Evolutionary conservation across 352 stramenopile genomes (phyloP), one percentile per base, ranked within the genome.

Genomic region (Phytophthora podocarpi): DNA sequence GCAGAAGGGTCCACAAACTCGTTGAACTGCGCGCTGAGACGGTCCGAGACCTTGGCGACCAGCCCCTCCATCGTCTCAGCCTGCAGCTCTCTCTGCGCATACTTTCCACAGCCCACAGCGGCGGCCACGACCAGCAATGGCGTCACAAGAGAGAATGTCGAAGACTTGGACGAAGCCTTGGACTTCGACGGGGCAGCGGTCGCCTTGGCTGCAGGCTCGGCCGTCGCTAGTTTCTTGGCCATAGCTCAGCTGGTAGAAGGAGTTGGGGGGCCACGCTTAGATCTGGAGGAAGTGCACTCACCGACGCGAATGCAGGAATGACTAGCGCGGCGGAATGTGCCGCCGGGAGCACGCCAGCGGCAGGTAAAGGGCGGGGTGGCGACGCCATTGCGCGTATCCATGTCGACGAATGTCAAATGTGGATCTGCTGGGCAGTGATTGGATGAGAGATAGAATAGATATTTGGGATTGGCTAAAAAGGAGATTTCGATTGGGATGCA

Each of bases 381-480:
- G 60, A 40, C 46, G 47, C 35, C 61, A 70, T 35, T 45, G 61
- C 61, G 59, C 59, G 61, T 70, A 35, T 70, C 61, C 54, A 65
- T 70, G 61, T 59, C 26, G 59, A 63, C 43, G 43, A 63, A 46
- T 58, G 59, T 52, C 52, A 39, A 67, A 67, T 56, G 26, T 11
- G 23, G 31, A 62, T 67, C 49, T 67, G 41, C 59, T 34, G 5
- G 4, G 36, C 8, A 6, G 8, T 30, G 57, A 65, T 65, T 65
- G 57, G 57, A 3, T 13, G 2, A 18, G 15, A 41, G 12, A 1
- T 11, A 7, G 4, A 40, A 55, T 55, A 28, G 11, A 72, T 23
- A 39, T 40, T 15, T 35, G 0, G n/a, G 27, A 47, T 63, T 68
- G 51, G 52, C 12, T 13, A 10, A 58, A 54, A 59, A 4, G 6